A percentile compares a stretch with the other conserved stretches of the same genome.
Conservation (phyloP, 768 basidiomycete genomes). For the Austroboletus eburneus region DNA sequence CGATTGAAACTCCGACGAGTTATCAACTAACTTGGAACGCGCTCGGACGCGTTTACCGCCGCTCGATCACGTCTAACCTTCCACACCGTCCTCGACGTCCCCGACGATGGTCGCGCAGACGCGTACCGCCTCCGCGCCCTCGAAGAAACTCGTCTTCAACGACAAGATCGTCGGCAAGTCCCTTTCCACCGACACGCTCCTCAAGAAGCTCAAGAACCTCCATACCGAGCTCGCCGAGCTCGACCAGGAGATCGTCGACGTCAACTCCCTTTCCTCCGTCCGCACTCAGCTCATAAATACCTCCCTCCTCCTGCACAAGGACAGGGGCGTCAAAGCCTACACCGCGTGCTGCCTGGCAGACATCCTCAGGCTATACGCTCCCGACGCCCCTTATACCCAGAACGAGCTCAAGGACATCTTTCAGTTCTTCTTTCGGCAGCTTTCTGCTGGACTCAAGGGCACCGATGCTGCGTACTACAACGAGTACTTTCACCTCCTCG, state of each 20-base stretch:
- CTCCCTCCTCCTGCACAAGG: slow-evolving; percentile 87
- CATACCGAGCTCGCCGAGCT: slow-evolving; percentile 73
- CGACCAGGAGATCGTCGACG: slow-evolving; percentile 86
- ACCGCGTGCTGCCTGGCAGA: slow-evolving; percentile 94
- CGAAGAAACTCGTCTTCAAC: slow-evolving; percentile 67
- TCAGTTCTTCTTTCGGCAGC: slow-evolving; percentile 91
- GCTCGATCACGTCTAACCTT: slow-evolving; percentile 2
- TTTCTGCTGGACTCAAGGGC: slow-evolving; percentile 68
- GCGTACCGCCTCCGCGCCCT: slow-evolving; percentile 49
- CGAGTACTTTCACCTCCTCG: slow-evolving; percentile 93
- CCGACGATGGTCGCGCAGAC: slow-evolving; percentile 71
- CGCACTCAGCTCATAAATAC: slow-evolving; percentile 77
- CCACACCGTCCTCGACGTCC: not conserved
- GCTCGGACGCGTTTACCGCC: slow-evolving; percentile 14
- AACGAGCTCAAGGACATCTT: slow-evolving; percentile 92
- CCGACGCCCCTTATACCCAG: slow-evolving; percentile 93
- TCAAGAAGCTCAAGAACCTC: slow-evolving; percentile 82
- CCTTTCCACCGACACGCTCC: slow-evolving; percentile 72
- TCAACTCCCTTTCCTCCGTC: slow-evolving; percentile 59
- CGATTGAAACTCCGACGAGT: slow-evolving; percentile 7
- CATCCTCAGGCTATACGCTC: slow-evolving; percentile 88
- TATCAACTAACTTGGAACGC: not conserved
- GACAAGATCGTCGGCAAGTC: slow-evolving; percentile 80
- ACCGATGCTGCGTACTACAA: slow-evolving; percentile 81
- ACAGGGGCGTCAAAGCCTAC: slow-evolving; percentile 93